Conservation (phyloP, 148 eudicot genomes). For the Vaccinium darrowii region DNA sequence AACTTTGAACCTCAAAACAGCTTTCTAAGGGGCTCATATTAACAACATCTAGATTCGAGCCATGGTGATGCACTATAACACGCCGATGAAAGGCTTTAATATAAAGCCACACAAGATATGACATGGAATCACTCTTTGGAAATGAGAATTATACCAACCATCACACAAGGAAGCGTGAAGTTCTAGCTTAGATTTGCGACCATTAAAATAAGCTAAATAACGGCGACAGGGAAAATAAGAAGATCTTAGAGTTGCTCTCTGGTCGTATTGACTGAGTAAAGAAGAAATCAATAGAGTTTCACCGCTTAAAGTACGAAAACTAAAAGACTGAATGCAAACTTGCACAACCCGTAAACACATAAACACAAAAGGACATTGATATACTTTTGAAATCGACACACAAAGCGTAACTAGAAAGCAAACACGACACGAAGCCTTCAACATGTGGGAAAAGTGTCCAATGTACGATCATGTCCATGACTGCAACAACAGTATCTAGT, state of each 20-base stretch:
- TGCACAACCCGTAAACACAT: too few relatives aligned
- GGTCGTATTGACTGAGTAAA: neutral
- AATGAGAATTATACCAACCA: neutral
- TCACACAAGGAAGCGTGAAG: neutral
- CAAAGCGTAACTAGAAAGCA: too few relatives aligned
- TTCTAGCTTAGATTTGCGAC: neutral
- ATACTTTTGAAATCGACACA: too few relatives aligned
- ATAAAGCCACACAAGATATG: neutral
- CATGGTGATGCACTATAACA: neutral
- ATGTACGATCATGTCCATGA: neutral
- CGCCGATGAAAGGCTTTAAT: neutral
- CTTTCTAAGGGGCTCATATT: neutral
- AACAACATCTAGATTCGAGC: neutral
- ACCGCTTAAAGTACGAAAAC: neutral
- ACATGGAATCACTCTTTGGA: neutral
- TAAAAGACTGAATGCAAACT: neutral
- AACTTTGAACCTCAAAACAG: slow-evolving; percentile 3
- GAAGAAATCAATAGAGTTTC: neutral
- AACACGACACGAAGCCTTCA: neutral
- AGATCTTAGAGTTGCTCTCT: neutral
- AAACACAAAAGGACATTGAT: too few relatives aligned
- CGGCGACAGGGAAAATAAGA: neutral
- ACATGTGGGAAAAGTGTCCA: neutral
- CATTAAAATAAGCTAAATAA: neutral
- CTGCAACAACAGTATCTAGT: neutral